Conservation (phyloP, 371 early-diverging fungal genomes). For the Mortierella sp. region DNA sequence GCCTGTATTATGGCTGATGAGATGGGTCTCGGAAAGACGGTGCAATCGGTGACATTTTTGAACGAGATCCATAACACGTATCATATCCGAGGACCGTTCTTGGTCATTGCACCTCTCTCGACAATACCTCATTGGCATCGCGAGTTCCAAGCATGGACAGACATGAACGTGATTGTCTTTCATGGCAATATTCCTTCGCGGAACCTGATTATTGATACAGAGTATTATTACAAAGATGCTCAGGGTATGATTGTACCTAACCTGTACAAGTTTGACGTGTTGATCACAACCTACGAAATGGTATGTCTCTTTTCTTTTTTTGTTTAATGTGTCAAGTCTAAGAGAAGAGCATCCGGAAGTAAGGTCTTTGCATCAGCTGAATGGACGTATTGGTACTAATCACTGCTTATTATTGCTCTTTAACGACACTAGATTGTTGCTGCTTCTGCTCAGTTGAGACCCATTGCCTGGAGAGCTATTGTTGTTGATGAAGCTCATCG, state of each 20-base stretch:
- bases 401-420: background rate
- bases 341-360: too few relatives aligned
- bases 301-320: slow-evolving; percentile 53
- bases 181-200: slow-evolving; percentile 71
- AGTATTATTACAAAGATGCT: slow-evolving; percentile 75
- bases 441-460: slow-evolving; percentile 75
- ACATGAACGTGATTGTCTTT: slow-evolving; percentile 79
- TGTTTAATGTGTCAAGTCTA: background rate
- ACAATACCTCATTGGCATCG: slow-evolving; percentile 83
- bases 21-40: slow-evolving; percentile 89
- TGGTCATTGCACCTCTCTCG: slow-evolving; percentile 84
- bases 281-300: slow-evolving; percentile 92
- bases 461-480: slow-evolving; percentile 84
- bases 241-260: slow-evolving; percentile 43
- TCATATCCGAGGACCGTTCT: slow-evolving; percentile 72
- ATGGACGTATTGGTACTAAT: background rate
- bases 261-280: slow-evolving; percentile 82
- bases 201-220: slow-evolving; percentile 72
- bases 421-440: slow-evolving; percentile 57
- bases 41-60: slow-evolving; percentile 81
- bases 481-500: slow-evolving; percentile 98
- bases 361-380: background rate
- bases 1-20: slow-evolving; percentile 89
- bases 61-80: slow-evolving; percentile 72
- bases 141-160: slow-evolving; percentile 82